Base-by-base conservation (phyloP, 164 flowering plant species). In the Aristolochia californica region DNA sequence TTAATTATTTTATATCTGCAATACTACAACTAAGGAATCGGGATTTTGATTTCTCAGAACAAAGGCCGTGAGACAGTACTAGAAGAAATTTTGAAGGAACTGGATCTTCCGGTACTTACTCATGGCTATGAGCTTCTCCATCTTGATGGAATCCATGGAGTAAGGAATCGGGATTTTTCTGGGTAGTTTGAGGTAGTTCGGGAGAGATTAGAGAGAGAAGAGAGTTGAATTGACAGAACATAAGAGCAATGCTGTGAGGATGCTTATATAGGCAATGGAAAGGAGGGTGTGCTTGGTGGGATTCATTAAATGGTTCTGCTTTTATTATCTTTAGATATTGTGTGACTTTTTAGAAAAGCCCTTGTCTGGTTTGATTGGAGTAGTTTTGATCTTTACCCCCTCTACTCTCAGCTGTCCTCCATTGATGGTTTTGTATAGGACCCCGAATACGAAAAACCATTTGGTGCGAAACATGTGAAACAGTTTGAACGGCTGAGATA, bases 21-120 rank as follows among this genome's bases (percentile, higher is more conserved):
- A n/a, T n/a, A n/a, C n/a, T n/a, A n/a, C n/a, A n/a, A n/a, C n/a
- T n/a, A n/a, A n/a, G n/a, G n/a, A n/a, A n/a, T n/a, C n/a, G n/a
- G n/a, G n/a, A n/a, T n/a, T n/a, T n/a, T n/a, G n/a, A n/a, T n/a
- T n/a, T n/a, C 53, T 27, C 55, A 74, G 72, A 22, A 63, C 57
- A 3, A 83, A 43, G 56, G 71, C 69, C 30, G 72, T 66, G 30
- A 78, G 53, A 23, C 70, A 61, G 62, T 74, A 80, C 22, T 74
- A 28, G 56, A 72, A n/a, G 18, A 78, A 38, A 17, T 45, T 71
- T 54, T 62, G 71, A 0, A 72, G 61, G 60, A 67, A 62, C 43
- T 71, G 80, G 23, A 72, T 70, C 71, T 67, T 84, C 66, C 70
- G 74, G 80, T 70, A 73, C 57, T 70, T 76, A 27, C 72, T 70